Evolutionary conservation across 1,284 basidiomycete genomes (phyloP).

Genomic region (Irpex sp.): DNA sequence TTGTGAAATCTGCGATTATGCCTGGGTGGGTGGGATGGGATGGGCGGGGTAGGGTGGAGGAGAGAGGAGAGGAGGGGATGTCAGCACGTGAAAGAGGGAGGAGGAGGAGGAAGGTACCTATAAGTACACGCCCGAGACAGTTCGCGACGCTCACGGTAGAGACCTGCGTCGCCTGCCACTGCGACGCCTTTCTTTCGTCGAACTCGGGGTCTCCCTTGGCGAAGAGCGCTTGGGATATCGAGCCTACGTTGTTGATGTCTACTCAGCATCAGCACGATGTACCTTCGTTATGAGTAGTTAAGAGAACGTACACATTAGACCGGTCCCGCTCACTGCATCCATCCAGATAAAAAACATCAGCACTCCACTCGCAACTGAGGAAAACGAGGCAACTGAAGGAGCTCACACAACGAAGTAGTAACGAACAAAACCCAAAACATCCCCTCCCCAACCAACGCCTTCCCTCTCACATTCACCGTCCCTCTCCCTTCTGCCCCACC

Average conservation of each 20-base stretch:
- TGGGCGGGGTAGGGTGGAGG: not conserved
- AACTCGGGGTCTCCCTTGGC: constrained; percentile 62
- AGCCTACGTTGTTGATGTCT: constrained; percentile 97
- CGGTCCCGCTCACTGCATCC: constrained; percentile 76
- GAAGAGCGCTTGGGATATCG: constrained; percentile 83
- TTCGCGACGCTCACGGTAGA: constrained; percentile 85
- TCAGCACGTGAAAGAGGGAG: no score
- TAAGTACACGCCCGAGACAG: constrained; percentile 75
- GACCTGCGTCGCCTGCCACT: constrained; percentile 84
- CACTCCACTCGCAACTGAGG: no score
- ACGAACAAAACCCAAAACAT: constrained; percentile 79
- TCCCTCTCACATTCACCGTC: constrained; percentile 44
- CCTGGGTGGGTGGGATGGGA: constrained; percentile 32
- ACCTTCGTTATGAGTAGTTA: not conserved
- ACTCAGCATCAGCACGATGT: not conserved
- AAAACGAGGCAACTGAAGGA: no score
- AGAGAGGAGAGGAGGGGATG: no score
- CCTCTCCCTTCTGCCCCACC: no score
- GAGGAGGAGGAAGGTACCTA: constrained; percentile 43
- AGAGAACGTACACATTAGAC: constrained; percentile 72
- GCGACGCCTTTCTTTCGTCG: constrained; percentile 62
- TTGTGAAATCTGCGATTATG: constrained; percentile 71
- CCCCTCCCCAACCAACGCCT: constrained; percentile 36
- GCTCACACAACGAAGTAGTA: constrained; percentile 69
- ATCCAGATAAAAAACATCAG: no score